Evolutionary conservation across 2,329 filamentous ascomycete genomes (phyloP), one percentile per base, ranked within the genome.

Genomic region (Cladophialophora yegresii): DNA sequence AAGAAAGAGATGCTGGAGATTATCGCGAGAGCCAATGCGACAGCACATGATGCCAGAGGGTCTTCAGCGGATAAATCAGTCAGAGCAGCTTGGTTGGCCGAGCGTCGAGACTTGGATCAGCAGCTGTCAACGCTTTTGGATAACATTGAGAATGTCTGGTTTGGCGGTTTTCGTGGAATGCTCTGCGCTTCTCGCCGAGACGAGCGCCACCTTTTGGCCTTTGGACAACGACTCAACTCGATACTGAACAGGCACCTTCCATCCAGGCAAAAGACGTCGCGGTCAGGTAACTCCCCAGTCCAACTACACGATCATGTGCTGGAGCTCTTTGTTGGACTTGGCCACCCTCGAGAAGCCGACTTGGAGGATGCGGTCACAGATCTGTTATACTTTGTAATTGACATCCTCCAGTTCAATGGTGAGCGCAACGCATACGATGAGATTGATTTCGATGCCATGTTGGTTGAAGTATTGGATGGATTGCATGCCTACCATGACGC

Each of bases 371-470:
- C 89, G 0, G 80, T 99, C n/a, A 92, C 89, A 70, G 95, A 99
- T 74, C 80, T 99, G 30, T 84, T 99, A 3, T 98, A 97, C 78
- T 98, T 98, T 74, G 90, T 98, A 0, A 89, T 99, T 5, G 95
- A 99, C 72, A 93, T 98, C 58, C 82, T 99, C 2, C 95, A 98
- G 75, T 98, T 99, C 76, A 91, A 96, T 71, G 95, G 95, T 16
- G 96, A 99, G 78, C 86, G 88, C 54, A 99, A 98, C 74, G 95
- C 96, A 0, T 97, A 97, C 77, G 95, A 99, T 71, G 95, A 99
- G 78, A 91, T 99, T 67, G 93, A 98, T 76, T 96, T 98, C 73
- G 95, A 99, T 71, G 80, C 83, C 70, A 96, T 99, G 86, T 87
- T 93, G 4, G 84, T 98, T 45, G 92, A 96, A 71, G 91, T 91